phyloP scores from a whole-genome alignment of 176 grass and related monocot genomes.

The barley (Hordeum vulgare) region MorexV3_pseudomolecules_assembly NC_058523.1:469875039-469875538 shows the following conservation, averaged over 20 bases:
- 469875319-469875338: conserved; percentile 63
- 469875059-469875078: background rate
- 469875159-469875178: conserved; percentile 16
- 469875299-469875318: conserved; percentile 24
- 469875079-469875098: background rate
- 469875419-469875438: conserved; percentile 87
- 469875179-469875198: conserved; percentile 20
- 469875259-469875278: conserved; percentile 48
- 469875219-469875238: conserved; percentile 40
- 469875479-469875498: conserved; percentile 17
- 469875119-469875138: background rate
- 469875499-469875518: conserved; percentile 22
- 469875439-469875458: conserved; percentile 78
- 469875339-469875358: conserved; percentile 84
- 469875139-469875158: conserved; percentile 29
- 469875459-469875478: conserved; percentile 19
- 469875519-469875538: background rate
- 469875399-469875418: conserved; percentile 72
- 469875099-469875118: conserved; percentile 10
- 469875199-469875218: conserved; percentile 57
- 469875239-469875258: conserved; percentile 68
- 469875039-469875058: background rate
- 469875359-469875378: conserved; percentile 56
- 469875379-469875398: conserved; percentile 55
- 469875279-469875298: conserved; percentile 39